Evolutionary conservation across 805 yeast genomes (phyloP).

Genomic region (Candida palmyrensis): DNA sequence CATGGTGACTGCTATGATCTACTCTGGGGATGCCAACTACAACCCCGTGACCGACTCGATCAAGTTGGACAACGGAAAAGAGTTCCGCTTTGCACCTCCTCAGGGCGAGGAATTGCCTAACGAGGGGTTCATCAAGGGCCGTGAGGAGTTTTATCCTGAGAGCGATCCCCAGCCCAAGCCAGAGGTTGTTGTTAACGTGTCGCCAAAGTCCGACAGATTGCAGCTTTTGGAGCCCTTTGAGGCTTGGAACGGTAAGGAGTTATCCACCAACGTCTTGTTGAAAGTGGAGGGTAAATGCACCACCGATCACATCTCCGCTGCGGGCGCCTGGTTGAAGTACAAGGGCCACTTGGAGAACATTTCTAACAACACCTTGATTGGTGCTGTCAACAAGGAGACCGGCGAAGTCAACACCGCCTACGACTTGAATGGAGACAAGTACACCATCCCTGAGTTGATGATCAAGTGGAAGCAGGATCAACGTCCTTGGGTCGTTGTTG

Average conservation of each 20-base stretch:
- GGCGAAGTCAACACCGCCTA: conserved; percentile 91
- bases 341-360: conserved; percentile 97
- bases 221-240: conserved; percentile 86
- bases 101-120: conserved; percentile 80
- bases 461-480: conserved; percentile 84
- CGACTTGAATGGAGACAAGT: conserved; percentile 74
- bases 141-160: conserved; percentile 71
- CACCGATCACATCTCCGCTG: conserved; percentile 97
- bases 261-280: conserved; percentile 67
- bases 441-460: conserved; percentile 93
- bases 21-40: conserved; percentile 87
- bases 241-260: conserved; percentile 83
- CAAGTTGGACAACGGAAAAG: conserved; percentile 60
- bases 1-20: conserved; percentile 93
- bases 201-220: conserved; percentile 86
- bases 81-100: conserved; percentile 76
- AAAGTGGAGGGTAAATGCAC: conserved; percentile 98
- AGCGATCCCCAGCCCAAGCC: conserved; percentile 61
- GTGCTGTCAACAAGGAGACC: conserved; percentile 95
- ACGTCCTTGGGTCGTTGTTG: conserved; percentile 91
- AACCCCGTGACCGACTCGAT: conserved; percentile 90
- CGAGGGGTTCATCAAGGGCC: conserved; percentile 71
- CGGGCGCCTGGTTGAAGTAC: conserved; percentile 98
- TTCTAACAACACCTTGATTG: conserved; percentile 90
- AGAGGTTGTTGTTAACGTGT: conserved; percentile 58